phyloP scores from a whole-genome alignment of 768 basidiomycete genomes.

The Galerina sulciceps region DNA sequence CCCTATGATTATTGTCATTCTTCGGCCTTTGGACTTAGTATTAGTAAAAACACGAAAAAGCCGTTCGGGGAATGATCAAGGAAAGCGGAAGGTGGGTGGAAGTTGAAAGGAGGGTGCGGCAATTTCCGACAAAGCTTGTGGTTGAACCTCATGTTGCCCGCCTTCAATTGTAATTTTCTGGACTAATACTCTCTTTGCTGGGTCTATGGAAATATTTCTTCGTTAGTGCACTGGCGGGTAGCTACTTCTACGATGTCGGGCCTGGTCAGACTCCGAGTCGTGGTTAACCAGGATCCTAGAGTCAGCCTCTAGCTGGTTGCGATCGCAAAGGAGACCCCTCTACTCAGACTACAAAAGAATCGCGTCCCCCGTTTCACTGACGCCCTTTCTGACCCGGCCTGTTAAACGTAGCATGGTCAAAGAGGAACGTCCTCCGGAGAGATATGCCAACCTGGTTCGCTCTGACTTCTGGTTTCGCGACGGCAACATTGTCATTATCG shows the following conservation, averaged over 20 bases:
- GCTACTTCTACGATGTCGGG: not conserved
- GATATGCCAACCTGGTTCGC: slow-evolving; percentile 34
- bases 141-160: no score
- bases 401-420: slow-evolving; percentile 14
- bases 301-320: not conserved
- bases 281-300: not conserved
- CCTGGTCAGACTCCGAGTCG: not conserved
- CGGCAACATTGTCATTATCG: slow-evolving; percentile 70
- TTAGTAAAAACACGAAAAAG: no score
- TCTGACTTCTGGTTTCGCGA: slow-evolving; percentile 78
- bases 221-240: no score
- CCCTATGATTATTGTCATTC: no score
- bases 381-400: not conserved
- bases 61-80: no score
- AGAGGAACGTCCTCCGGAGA: slow-evolving; percentile 18
- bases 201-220: no score
- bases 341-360: not conserved
- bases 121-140: no score
- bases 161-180: no score
- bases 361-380: not conserved
- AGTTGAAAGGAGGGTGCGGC: no score
- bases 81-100: no score
- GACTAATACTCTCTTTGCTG: no score
- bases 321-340: not conserved
- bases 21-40: no score